Percentiles rank a stretch among this genome's conserved stretches.
These are phyloP conservation scores for Salix exigua DNA, from an alignment of 345 rosid species.

Conservation along the genomic window DNA sequence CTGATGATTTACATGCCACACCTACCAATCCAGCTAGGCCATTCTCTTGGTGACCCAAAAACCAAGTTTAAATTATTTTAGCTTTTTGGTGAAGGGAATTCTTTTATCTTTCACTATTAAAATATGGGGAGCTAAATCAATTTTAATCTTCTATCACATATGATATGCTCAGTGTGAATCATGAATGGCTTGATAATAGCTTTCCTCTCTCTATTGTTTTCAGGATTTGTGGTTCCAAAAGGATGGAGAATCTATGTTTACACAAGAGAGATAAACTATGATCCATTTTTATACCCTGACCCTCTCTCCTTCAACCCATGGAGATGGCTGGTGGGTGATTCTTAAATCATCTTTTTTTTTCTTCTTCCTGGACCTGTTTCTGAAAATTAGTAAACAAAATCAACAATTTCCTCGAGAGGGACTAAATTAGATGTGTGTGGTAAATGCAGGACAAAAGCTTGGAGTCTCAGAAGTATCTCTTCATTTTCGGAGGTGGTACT, in stretches of 20 bases:
- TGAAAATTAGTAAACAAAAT: background rate
- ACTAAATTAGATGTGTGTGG: background rate
- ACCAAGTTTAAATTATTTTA: conserved; percentile 34
- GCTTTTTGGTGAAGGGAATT: conserved; percentile 12
- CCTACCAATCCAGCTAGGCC: conserved; percentile 65
- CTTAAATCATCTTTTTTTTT: background rate
- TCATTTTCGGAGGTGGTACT: conserved; percentile 84
- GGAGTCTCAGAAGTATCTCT: conserved; percentile 53
- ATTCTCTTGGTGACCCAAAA: conserved; percentile 34
- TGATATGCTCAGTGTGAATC: background rate
- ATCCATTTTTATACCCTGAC: conserved; percentile 54
- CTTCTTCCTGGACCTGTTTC: background rate
- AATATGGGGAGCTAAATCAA: background rate
- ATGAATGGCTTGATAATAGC: background rate
- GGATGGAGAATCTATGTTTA: conserved; percentile 63
- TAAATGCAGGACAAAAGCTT: conserved; percentile 52
- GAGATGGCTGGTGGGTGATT: conserved; percentile 66
- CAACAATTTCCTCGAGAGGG: background rate
- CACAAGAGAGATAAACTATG: conserved; percentile 74
- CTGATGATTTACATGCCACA: conserved; percentile 50
- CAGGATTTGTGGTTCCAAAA: conserved; percentile 46
- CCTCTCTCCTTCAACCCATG: conserved; percentile 73
- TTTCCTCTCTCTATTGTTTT: background rate
- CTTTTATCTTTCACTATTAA: background rate
- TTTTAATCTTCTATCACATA: too few species aligned